Evolutionary conservation across 805 yeast genomes (phyloP), one percentile per base, ranked within the genome.

Genomic region (Starmerella roubikii): DNA sequence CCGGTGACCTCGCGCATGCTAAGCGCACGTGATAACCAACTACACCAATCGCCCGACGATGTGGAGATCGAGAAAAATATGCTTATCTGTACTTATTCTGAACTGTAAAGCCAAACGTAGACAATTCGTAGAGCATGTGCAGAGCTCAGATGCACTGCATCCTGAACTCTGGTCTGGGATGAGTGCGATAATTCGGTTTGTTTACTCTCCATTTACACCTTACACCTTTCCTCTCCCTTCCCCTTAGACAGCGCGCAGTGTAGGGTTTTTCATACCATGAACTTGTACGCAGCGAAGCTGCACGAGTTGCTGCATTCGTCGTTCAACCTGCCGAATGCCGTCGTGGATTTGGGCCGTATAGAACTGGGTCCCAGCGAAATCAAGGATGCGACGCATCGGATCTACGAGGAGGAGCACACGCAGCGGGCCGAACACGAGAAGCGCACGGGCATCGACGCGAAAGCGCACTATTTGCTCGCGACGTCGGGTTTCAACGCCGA

Each of bases 401-500:
- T 51, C 55, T 31, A 27, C 35, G 38, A 32, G 28, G 42, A 35
- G 35, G 40, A 51, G 30, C 24, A 10, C 10, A n/a, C n/a, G n/a
- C n/a, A n/a, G n/a, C n/a, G n/a, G n/a, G n/a, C n/a, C n/a, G 24
- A 22, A 10, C 24, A 22, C 24, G n/a, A n/a, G n/a, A 20, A 91
- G 82, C 28, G 26, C 10, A 2, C 47, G 12, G 54, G 57, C 23
- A 56, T 59, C 32, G 62, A 60, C 38, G 62, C 67, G 12, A 61
- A 60, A 37, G 67, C 67, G 37, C 97, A 91, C 54, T 91, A 91
- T 56, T 62, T 91, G 29, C 64, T 88, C 32, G 94, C 95, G 5
- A 81, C 86, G 1, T 78, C 88, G 53, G 96, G 96, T 1, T 71
- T 85, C 37, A 75, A 82, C 30, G 77, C 88, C 36, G 94, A 83